Conservation (phyloP, 495 filamentous ascomycete genomes). For the Oidiodendron maius region DNA sequence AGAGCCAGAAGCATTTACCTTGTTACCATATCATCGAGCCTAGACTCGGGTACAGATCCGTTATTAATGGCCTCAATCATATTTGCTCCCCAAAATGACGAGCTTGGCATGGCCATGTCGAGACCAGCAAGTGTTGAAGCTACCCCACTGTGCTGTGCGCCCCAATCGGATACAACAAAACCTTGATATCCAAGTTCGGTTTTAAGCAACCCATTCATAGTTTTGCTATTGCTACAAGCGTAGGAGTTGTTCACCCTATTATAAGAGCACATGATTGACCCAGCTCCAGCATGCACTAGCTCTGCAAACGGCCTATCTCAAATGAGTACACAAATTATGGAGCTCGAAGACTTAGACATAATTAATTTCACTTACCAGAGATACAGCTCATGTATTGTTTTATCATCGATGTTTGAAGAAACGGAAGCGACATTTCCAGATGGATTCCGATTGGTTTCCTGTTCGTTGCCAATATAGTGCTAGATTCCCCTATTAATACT, state of each 20-base stretch:
- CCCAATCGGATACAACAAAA: conserved; percentile 64
- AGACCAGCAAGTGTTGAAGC: conserved; percentile 71
- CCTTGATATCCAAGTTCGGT: conserved; percentile 63
- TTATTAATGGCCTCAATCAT: conserved; percentile 39
- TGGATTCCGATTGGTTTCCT: conserved; percentile 57
- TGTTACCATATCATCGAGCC: conserved; percentile 19
- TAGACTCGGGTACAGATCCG: conserved; percentile 37
- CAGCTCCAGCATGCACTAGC: conserved; percentile 54
- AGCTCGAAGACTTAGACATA: no score
- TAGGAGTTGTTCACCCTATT: conserved; percentile 61
- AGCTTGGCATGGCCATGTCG: conserved; percentile 85
- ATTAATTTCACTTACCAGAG: no score
- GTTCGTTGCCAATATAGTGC: conserved; percentile 63
- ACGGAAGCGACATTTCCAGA: conserved; percentile 27
- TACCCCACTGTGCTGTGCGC: conserved; percentile 62
- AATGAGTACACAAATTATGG: no score
- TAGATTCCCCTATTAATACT: no score
- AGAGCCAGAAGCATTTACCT: no score
- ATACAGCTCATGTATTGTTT: conserved; percentile 67
- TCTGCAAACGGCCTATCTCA: conserved; percentile 67
- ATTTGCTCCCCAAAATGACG: conserved; percentile 64
- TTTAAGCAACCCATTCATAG: conserved; percentile 58
- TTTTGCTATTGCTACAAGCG: conserved; percentile 57
- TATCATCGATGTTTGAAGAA: conserved; percentile 60
- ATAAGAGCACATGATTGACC: conserved; percentile 66